A percentile compares a stretch with the other conserved stretches of the same genome.
These are phyloP conservation scores for Beauveria australis DNA, from an alignment of 2,329 filamentous ascomycete species.

Conservation along the genomic window DNA sequence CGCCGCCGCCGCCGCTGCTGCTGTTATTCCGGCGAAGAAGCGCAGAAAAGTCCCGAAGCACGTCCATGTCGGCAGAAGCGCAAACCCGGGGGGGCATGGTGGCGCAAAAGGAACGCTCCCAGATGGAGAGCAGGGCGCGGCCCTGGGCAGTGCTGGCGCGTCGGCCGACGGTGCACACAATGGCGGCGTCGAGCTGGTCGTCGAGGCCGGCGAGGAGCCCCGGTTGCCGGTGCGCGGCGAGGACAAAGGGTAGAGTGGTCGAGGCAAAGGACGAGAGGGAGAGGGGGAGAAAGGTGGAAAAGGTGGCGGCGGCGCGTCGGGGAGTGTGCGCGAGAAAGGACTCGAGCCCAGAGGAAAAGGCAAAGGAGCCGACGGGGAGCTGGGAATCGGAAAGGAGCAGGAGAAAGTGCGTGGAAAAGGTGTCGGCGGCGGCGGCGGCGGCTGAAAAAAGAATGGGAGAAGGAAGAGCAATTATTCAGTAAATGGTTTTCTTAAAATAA, in stretches of 20 bases:
- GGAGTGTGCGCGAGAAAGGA: constrained; percentile 66
- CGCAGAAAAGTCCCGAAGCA: constrained; percentile 28
- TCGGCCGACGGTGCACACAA: constrained; percentile 70
- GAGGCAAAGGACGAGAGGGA: constrained; percentile 64
- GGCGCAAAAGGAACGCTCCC: constrained; percentile 60
- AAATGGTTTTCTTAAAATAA: neutral
- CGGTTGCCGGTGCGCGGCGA: constrained; percentile 56
- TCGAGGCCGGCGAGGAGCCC: constrained; percentile 49
- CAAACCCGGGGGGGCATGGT: constrained; percentile 21
- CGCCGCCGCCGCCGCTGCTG: too few relatives aligned
- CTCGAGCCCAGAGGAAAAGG: constrained; percentile 75
- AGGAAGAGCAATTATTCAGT: too few relatives aligned
- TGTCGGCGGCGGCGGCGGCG: constrained; percentile 7
- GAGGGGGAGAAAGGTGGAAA: constrained; percentile 59
- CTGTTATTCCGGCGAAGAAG: constrained; percentile 23
- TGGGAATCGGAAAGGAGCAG: constrained; percentile 75
- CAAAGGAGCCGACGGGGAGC: constrained; percentile 77
- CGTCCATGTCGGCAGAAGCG: constrained; percentile 17
- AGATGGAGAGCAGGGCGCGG: constrained; percentile 63
- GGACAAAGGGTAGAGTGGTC: constrained; percentile 66
- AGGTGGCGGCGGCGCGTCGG: constrained; percentile 32
- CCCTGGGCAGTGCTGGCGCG: constrained; percentile 70
- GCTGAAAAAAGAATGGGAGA: neutral
- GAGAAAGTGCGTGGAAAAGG: constrained; percentile 49
- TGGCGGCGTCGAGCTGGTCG: constrained; percentile 67